phyloP scores from a whole-genome alignment of 106 monocot genomes.

The Xerophyta viscosa region DNA sequence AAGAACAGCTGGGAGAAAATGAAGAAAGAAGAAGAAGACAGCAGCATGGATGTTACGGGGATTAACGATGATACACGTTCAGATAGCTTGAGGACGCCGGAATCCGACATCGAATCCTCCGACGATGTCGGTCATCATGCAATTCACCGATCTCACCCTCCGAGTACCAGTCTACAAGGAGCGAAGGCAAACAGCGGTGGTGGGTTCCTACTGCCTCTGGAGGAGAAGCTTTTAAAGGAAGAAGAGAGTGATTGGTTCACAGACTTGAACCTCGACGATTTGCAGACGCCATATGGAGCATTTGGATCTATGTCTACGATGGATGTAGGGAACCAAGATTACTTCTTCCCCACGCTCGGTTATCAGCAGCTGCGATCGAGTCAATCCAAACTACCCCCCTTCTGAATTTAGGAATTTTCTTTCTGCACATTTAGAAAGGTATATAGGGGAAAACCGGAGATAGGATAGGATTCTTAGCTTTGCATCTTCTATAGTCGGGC shows the following conservation, averaged over 20 bases:
- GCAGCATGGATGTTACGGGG: slow-evolving; percentile 19
- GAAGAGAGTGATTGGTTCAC: slow-evolving; percentile 46
- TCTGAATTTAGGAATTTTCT: too few species aligned
- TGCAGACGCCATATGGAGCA: slow-evolving; percentile 19
- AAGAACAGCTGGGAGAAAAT: slow-evolving; percentile 45
- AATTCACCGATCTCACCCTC: background rate
- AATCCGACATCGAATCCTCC: slow-evolving; percentile 30
- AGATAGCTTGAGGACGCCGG: slow-evolving; percentile 7
- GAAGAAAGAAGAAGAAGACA: slow-evolving; percentile 6
- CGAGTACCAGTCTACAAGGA: background rate
- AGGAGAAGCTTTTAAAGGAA: slow-evolving; percentile 22
- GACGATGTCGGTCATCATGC: background rate
- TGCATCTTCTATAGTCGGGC: too few species aligned
- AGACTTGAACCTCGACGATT: slow-evolving; percentile 47
- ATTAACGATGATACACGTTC: slow-evolving; percentile 13
- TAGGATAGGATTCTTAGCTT: too few species aligned
- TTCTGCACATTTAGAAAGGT: too few species aligned
- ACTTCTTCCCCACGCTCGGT: slow-evolving; percentile 2
- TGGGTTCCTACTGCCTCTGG: too few species aligned
- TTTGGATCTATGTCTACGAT: background rate
- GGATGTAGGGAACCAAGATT: slow-evolving; percentile 19
- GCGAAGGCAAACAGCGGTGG: background rate
- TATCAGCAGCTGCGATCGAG: slow-evolving; percentile 8
- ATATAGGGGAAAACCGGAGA: too few species aligned
- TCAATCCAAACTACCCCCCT: slow-evolving; percentile 4